A percentile compares a stretch with the other conserved stretches of the same genome.
Evolutionary conservation across 352 stramenopile genomes (phyloP).

Genomic region (Thalassiosira exigua): DNA sequence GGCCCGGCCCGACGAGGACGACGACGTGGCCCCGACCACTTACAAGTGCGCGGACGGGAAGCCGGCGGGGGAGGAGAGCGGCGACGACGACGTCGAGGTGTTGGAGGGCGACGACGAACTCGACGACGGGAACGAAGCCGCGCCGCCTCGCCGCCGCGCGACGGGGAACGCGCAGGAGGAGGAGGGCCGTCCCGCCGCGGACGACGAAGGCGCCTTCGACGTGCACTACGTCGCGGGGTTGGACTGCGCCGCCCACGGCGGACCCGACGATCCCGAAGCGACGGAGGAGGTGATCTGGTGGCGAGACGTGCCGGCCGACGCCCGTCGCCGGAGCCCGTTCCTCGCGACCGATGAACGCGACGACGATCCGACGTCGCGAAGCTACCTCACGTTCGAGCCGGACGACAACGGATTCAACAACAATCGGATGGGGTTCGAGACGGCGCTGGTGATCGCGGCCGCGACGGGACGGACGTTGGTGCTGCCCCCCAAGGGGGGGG

Average conservation of each 20-base stretch:
- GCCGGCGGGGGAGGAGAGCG: neutral
- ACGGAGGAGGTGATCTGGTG: slow-evolving; percentile 83
- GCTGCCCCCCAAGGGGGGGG: slow-evolving; percentile 84
- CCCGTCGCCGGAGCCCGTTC: slow-evolving; percentile 61
- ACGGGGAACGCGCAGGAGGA: neutral
- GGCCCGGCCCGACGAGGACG: no score
- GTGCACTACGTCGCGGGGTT: slow-evolving; percentile 55
- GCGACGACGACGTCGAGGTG: neutral
- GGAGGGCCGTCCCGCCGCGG: neutral
- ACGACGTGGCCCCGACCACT: neutral
- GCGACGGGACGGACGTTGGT: slow-evolving; percentile 88
- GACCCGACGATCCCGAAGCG: slow-evolving; percentile 35
- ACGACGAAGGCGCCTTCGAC: neutral
- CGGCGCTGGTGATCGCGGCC: slow-evolving; percentile 83
- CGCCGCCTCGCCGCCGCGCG: neutral
- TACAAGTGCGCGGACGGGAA: neutral
- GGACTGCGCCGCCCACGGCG: slow-evolving; percentile 65
- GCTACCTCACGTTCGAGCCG: slow-evolving; percentile 89
- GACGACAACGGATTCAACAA: slow-evolving; percentile 91
- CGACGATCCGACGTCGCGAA: slow-evolving; percentile 30
- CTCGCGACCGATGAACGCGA: slow-evolving; percentile 29
- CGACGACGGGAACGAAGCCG: neutral
- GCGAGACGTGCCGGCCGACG: slow-evolving; percentile 75
- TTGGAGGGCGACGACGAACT: no score
- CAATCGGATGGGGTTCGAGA: slow-evolving; percentile 88